Evolutionary conservation across 768 basidiomycete genomes (phyloP), one percentile per base, ranked within the genome.

Genomic region (Tricholoma terreum): DNA sequence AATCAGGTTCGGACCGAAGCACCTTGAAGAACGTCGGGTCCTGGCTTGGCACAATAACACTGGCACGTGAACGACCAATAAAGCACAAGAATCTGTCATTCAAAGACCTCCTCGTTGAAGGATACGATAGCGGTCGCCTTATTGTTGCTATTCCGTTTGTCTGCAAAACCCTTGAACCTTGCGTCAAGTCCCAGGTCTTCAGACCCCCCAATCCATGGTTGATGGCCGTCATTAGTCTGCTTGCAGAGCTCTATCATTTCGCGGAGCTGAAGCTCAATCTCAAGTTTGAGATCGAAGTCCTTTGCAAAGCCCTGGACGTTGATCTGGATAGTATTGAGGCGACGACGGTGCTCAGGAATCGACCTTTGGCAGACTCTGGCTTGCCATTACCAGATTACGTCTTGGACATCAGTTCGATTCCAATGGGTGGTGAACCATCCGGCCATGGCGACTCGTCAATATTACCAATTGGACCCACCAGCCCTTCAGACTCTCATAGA

Each of bases 191-290:
- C 31, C 87, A 80, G 61, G 90, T 98, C 24, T 99, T 99, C 84
- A 89, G 83, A 66, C 90, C 94, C 17, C 97, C 97, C 22, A 99
- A 98, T 70, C 97, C 97, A 1, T 99, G 97, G 97, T 75, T 99
- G 50, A 95, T 98, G 89, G 95, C 91, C 0, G 91, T 99, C 61
- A 79, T 98, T 65, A 85, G 89, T 62, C 79, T 98, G 42, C 83
- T 98, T 45, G 91, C 86, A 43, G 97, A 99, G 70, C 82, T 99
- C n/a, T 98, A 99, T 71, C 92, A 95, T 69, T 95, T 89, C 65
- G 96, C 94, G 4, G 95, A 98, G 64, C 80, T 98, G 59, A 96
- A 96, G 74, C 78, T 98, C 55, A 97, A 98, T 69, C 82, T 94
- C 69, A 98, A 98, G 73, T 99, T 99, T 67, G 97, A 98, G 74